Percentiles rank a stretch among this genome's conserved stretches.
phyloP scores from a whole-genome alignment of 2,329 filamentous ascomycete species.

The Aspergillus bombycis region DNA sequence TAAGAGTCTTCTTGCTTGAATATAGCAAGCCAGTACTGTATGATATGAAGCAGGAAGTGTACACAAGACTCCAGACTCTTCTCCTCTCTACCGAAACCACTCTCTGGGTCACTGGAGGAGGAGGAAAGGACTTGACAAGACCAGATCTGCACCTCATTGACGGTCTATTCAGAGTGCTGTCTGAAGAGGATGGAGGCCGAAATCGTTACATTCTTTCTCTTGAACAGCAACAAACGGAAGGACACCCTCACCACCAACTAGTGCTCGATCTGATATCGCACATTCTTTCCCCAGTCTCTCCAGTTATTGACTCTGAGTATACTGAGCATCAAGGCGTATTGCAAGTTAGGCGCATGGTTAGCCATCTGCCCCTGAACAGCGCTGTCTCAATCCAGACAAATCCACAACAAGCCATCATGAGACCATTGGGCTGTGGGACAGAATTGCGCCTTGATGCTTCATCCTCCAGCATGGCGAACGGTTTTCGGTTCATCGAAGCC shows the following conservation, averaged over 20 bases:
- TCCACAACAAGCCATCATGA: background rate
- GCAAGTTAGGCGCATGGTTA: background rate
- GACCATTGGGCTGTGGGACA: background rate
- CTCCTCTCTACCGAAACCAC: background rate
- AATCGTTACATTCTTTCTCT: slow-evolving; percentile 1
- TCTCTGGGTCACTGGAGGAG: background rate
- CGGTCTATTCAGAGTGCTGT: background rate
- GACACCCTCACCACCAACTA: background rate
- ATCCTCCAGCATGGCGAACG: background rate
- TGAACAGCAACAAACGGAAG: background rate
- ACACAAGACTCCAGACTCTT: background rate
- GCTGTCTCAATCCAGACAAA: background rate
- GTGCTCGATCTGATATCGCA: background rate
- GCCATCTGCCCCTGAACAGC: background rate
- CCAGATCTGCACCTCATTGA: background rate
- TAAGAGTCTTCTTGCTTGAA: slow-evolving; percentile 2
- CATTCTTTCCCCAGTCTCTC: background rate
- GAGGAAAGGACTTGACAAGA: background rate
- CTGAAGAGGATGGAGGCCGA: background rate
- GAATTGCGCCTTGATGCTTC: background rate
- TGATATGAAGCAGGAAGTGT: background rate
- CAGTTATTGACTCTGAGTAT: background rate
- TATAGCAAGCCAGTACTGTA: background rate
- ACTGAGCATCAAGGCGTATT: background rate
- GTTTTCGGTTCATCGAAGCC: background rate